Evolutionary conservation across 2,329 filamentous ascomycete species (phyloP).

Genomic region (Dendrostoma leiphaemia): DNA sequence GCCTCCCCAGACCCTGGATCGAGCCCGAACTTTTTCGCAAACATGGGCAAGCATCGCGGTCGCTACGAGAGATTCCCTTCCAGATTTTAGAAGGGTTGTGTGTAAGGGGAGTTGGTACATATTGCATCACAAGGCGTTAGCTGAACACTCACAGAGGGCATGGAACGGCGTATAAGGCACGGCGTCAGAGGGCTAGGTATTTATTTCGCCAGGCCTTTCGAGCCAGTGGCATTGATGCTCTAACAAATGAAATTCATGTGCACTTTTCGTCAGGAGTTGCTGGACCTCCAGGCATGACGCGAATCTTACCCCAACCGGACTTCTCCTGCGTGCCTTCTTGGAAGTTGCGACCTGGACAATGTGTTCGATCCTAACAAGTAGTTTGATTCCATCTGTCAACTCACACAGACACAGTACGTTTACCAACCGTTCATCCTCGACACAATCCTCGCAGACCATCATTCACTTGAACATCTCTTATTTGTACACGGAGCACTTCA

Average conservation of each 20-base stretch:
- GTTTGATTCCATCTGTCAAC: too few species aligned
- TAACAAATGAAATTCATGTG: neutral
- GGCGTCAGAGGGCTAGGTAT: slow-evolving; percentile 5
- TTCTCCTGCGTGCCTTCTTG: neutral
- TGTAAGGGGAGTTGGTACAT: neutral
- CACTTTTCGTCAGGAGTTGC: neutral
- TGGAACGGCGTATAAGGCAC: slow-evolving; percentile 5
- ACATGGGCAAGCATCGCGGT: slow-evolving; percentile 33
- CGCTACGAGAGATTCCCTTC: slow-evolving; percentile 42
- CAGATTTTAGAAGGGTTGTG: slow-evolving; percentile 15
- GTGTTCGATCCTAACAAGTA: too few species aligned
- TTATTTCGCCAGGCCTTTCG: neutral
- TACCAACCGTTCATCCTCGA: neutral
- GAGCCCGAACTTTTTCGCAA: slow-evolving; percentile 33
- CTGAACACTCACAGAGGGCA: neutral
- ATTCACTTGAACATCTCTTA: neutral
- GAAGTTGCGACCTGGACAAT: neutral
- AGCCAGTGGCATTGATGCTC: neutral
- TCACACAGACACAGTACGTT: too few species aligned
- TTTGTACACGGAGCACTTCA: neutral
- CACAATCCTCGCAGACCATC: neutral
- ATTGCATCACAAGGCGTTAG: slow-evolving; percentile 16
- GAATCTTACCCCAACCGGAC: too few species aligned
- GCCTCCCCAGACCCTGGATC: slow-evolving; percentile 7
- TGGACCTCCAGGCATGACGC: neutral